A percentile compares a stretch with the other conserved stretches of the same genome.
Conservation (phyloP, 2,329 filamentous ascomycete genomes). For the Cylindrodendrum hubeiense region DNA sequence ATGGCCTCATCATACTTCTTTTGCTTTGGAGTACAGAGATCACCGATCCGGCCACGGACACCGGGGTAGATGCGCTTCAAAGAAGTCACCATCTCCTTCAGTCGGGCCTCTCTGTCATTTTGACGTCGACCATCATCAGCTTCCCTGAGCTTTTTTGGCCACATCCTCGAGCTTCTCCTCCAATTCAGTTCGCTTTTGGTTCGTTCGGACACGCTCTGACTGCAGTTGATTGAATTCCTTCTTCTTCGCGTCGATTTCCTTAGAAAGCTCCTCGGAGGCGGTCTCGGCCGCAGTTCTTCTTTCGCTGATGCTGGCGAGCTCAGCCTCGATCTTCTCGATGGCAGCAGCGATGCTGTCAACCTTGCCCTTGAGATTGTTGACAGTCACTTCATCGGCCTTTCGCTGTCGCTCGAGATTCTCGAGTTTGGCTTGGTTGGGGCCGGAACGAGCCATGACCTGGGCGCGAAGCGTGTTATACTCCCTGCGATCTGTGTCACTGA, state of each 20-base stretch:
- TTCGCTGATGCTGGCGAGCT: constrained; percentile 77
- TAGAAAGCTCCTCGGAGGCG: constrained; percentile 74
- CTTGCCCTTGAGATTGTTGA: constrained; percentile 89
- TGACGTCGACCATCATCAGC: constrained; percentile 89
- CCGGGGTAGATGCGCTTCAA: constrained; percentile 93
- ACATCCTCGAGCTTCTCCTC: constrained; percentile 92
- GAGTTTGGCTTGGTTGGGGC: constrained; percentile 83
- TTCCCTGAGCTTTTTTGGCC: constrained; percentile 83
- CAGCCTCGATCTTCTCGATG: constrained; percentile 78
- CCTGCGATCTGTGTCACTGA: constrained; percentile 87
- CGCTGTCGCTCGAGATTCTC: constrained; percentile 89
- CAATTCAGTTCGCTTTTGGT: constrained; percentile 86
- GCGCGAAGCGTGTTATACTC: constrained; percentile 89
- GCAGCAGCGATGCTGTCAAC: constrained; percentile 83
- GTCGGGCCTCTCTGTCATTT: constrained; percentile 82
- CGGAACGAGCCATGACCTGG: constrained; percentile 86
- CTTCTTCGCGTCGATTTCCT: constrained; percentile 89
- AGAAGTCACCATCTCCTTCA: constrained; percentile 86
- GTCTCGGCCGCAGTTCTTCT: constrained; percentile 74
- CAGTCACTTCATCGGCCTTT: constrained; percentile 91
- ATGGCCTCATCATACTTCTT: constrained; percentile 97
- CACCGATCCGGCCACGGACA: constrained; percentile 89
- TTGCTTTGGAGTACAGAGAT: constrained; percentile 95
- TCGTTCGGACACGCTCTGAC: constrained; percentile 84
- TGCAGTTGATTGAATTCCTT: constrained; percentile 89